Evolutionary conservation across 768 basidiomycete species (phyloP).

Genomic region (Mycena pura): DNA sequence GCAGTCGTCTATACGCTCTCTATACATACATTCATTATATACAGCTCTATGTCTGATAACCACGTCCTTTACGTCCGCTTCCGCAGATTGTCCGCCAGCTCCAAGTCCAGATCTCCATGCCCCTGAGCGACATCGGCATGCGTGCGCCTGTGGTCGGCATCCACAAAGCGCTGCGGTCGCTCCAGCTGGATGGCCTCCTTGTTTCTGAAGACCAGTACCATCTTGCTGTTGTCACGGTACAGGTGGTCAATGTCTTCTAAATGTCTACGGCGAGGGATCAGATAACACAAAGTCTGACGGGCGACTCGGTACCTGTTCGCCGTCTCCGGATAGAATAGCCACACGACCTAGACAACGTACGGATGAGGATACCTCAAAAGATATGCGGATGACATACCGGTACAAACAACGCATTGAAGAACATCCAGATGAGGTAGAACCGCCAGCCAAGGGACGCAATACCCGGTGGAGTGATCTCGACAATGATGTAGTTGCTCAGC

Average conservation of each 20-base stretch:
- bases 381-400: constrained; percentile 41
- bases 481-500: constrained; percentile 60
- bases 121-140: not conserved
- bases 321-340: constrained; percentile 56
- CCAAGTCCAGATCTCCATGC: not conserved
- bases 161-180: constrained; percentile 51
- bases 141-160: constrained; percentile 41
- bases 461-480: constrained; percentile 55
- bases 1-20: too few species aligned
- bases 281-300: not conserved
- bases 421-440: constrained; percentile 57
- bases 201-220: constrained; percentile 49
- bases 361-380: not conserved
- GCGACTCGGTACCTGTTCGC: constrained; percentile 38
- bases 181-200: constrained; percentile 51
- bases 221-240: constrained; percentile 50
- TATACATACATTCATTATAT: not conserved
- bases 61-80: constrained; percentile 12
- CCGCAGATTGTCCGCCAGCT: constrained; percentile 13
- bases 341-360: constrained; percentile 42
- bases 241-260: constrained; percentile 57
- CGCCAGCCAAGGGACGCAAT: constrained; percentile 55
- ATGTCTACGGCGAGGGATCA: constrained; percentile 34
- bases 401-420: constrained; percentile 55
- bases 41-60: not conserved